Evolutionary conservation across 805 yeast genomes (phyloP).

Genomic region (Sungouiozyma intestinalis): DNA sequence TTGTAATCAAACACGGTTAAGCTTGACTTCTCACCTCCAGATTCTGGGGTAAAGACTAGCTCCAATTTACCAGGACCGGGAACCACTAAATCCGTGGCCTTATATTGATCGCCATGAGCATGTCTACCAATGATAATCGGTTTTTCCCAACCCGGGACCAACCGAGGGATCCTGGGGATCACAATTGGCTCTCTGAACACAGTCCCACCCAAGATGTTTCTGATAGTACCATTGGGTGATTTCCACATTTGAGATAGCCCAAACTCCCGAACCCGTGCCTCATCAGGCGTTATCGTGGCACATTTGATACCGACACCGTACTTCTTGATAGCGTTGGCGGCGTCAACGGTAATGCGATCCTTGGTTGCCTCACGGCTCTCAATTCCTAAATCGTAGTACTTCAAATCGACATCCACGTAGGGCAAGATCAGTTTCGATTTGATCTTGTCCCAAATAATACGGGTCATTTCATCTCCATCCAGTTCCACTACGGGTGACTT

Average conservation of each 20-base stretch:
- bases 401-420: slow-evolving; percentile 60
- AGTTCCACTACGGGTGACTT: slow-evolving; percentile 66
- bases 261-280: slow-evolving; percentile 67
- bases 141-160: slow-evolving; percentile 71
- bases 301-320: slow-evolving; percentile 77
- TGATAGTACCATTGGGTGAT: slow-evolving; percentile 76
- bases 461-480: slow-evolving; percentile 82
- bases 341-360: slow-evolving; percentile 66
- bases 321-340: slow-evolving; percentile 64
- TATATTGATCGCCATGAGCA: slow-evolving; percentile 77
- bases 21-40: slow-evolving; percentile 24
- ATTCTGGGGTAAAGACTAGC: slow-evolving; percentile 57
- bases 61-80: slow-evolving; percentile 54
- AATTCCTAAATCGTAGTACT: slow-evolving; percentile 66
- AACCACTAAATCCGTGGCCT: slow-evolving; percentile 63
- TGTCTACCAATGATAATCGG: slow-evolving; percentile 83
- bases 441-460: slow-evolving; percentile 72
- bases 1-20: slow-evolving; percentile 46
- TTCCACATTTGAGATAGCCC: slow-evolving; percentile 71
- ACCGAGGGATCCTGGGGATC: slow-evolving; percentile 64
- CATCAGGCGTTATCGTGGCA: slow-evolving; percentile 82
- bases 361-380: slow-evolving; percentile 58
- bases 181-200: slow-evolving; percentile 80
- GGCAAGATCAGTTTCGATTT: slow-evolving; percentile 59
- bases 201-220: slow-evolving; percentile 74